phyloP scores from a whole-genome alignment of 1,139 yeast species.

The Yamadazyma triangularis region DNA sequence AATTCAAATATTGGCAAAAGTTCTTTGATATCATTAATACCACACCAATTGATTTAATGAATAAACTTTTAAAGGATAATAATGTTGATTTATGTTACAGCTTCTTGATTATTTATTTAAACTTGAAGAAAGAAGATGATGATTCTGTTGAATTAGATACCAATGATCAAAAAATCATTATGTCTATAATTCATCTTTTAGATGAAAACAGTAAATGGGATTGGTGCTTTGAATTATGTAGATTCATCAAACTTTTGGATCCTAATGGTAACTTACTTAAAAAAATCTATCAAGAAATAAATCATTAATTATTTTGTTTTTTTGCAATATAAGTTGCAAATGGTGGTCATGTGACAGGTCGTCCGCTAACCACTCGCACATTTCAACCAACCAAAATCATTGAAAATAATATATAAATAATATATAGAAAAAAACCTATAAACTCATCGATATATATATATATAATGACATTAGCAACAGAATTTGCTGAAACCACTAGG shows the following conservation, averaged over 20 bases:
- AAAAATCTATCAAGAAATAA: constrained; percentile 9
- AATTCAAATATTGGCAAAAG: constrained; percentile 35
- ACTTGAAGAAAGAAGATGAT: constrained; percentile 32
- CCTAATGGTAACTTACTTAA: constrained; percentile 31
- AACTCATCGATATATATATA: background rate
- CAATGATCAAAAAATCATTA: constrained; percentile 29
- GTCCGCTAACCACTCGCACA: background rate
- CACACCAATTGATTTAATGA: constrained; percentile 39
- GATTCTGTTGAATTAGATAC: constrained; percentile 16
- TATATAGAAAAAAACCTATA: constrained; percentile 1
- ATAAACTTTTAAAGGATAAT: constrained; percentile 26
- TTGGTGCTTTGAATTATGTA: constrained; percentile 43
- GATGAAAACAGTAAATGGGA: constrained; percentile 35
- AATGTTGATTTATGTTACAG: constrained; percentile 38
- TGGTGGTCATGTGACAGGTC: background rate
- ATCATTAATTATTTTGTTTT: too few relatives aligned
- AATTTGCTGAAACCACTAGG: constrained; percentile 79
- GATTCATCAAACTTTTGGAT: constrained; percentile 40
- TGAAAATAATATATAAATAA: constrained; percentile 6
- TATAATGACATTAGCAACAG: constrained; percentile 65
- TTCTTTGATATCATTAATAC: constrained; percentile 32
- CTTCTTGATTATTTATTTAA: constrained; percentile 38
- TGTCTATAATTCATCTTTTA: constrained; percentile 32
- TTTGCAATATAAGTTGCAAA: background rate
- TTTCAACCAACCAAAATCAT: constrained; percentile 12